phyloP scores from a whole-genome alignment of 108 stramenopile genomes.

The Thalassiosira profunda region DNA sequence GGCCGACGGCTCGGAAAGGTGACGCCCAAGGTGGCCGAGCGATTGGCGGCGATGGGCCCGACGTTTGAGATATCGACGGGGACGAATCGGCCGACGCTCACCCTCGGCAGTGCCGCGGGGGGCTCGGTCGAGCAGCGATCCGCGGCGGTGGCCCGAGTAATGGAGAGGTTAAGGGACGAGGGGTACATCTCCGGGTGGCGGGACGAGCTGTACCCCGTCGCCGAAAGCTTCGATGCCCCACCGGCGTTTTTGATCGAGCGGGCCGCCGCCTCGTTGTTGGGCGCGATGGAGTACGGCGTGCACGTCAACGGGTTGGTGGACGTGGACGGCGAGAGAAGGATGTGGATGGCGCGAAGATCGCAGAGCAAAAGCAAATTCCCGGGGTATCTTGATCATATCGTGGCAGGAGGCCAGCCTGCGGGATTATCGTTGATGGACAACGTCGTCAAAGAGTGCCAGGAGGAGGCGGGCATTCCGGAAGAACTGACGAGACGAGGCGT shows the following conservation, averaged over 20 bases:
- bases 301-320: conserved; percentile 82
- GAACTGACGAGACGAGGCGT: conserved; percentile 50
- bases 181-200: conserved; percentile 86
- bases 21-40: conserved; percentile 54
- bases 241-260: conserved; percentile 87
- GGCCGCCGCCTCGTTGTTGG: conserved; percentile 75
- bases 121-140: conserved; percentile 60
- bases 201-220: conserved; percentile 80
- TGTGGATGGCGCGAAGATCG: conserved; percentile 93
- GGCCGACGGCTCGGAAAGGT: conserved; percentile 69
- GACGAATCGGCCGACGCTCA: too few relatives aligned
- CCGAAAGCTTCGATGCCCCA: conserved; percentile 55
- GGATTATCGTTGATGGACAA: conserved; percentile 85
- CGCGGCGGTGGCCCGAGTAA: conserved; percentile 60
- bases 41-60: conserved; percentile 37
- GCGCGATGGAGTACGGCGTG: conserved; percentile 77
- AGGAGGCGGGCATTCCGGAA: conserved; percentile 88
- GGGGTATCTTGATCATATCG: conserved; percentile 92
- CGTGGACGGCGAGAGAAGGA: conserved; percentile 26
- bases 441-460: conserved; percentile 89
- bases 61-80: too few relatives aligned
- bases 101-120: conserved; percentile 51
- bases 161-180: conserved; percentile 49
- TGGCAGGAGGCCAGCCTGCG: conserved; percentile 89
- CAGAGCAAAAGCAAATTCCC: conserved; percentile 84